These are phyloP conservation scores for Domatiomyces catenatus DNA, from an alignment of 2,329 filamentous ascomycete genomes.

Conservation along the genomic window DNA sequence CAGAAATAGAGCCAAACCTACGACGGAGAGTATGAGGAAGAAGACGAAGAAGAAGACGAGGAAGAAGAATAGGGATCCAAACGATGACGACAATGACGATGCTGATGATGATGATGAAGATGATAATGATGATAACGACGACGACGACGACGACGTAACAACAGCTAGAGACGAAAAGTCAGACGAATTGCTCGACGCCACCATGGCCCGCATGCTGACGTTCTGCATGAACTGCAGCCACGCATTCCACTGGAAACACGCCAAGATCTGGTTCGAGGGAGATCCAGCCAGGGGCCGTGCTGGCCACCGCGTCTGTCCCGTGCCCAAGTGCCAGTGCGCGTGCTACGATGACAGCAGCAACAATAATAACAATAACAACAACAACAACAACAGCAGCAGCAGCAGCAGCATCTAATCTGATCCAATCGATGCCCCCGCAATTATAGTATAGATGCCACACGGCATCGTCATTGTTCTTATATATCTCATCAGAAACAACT, in stretches of 20 bases:
- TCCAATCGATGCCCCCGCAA: no score
- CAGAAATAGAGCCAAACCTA: no score
- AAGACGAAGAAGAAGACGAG: neutral
- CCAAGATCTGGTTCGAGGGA: constrained; percentile 42
- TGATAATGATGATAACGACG: neutral
- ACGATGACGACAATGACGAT: neutral
- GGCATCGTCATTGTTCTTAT: no score
- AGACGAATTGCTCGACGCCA: constrained; percentile 22
- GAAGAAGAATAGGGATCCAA: constrained; percentile 2
- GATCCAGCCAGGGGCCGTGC: constrained; percentile 7
- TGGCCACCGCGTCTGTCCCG: constrained; percentile 38
- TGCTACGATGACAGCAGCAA: constrained; percentile 23
- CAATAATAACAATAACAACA: constrained; percentile 7
- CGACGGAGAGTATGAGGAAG: no score
- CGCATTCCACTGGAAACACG: constrained; percentile 49
- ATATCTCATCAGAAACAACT: no score
- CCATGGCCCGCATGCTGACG: constrained; percentile 40
- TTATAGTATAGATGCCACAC: no score
- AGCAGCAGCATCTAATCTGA: no score
- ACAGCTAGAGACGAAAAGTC: constrained; percentile 3
- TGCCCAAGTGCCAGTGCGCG: constrained; percentile 39
- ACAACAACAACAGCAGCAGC: neutral
- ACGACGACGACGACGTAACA: constrained; percentile 1
- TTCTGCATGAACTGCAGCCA: constrained; percentile 50
- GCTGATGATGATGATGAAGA: neutral